A percentile compares a stretch with the other conserved stretches of the same genome.
Evolutionary conservation across 148 eudicot species (phyloP).

Genomic region (Pouteria glomerata): DNA sequence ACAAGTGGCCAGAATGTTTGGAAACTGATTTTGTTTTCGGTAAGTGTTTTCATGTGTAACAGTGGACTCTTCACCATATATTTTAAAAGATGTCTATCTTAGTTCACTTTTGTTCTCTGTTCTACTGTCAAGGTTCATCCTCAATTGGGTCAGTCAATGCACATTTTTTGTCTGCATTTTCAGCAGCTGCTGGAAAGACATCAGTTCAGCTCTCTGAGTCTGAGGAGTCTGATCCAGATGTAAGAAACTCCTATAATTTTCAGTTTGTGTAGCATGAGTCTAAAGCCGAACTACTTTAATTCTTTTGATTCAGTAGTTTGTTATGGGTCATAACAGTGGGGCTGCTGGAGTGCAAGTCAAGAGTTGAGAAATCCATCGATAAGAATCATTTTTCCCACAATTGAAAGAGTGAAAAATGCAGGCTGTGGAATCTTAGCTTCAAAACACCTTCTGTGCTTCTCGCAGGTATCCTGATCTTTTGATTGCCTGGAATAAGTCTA

Average conservation of each 20-base stretch:
- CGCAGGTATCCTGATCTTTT: conserved; percentile 50
- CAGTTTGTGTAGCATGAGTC: neutral
- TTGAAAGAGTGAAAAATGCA: conserved; percentile 76
- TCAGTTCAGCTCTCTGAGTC: conserved; percentile 54
- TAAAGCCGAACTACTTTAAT: neutral
- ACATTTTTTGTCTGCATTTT: conserved; percentile 78
- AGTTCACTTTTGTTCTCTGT: neutral
- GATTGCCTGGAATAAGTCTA: neutral
- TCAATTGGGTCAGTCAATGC: conserved; percentile 78
- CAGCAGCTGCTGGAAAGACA: conserved; percentile 82
- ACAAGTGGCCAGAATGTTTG: conserved; percentile 81
- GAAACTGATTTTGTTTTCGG: conserved; percentile 86
- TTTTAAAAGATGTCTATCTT: neutral
- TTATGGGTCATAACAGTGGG: conserved; percentile 64
- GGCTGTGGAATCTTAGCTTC: conserved; percentile 64
- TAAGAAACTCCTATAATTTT: conserved; percentile 20
- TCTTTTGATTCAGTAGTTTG: neutral
- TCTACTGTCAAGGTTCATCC: conserved; percentile 62
- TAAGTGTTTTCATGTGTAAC: conserved; percentile 21
- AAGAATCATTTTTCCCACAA: conserved; percentile 71
- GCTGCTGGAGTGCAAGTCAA: conserved; percentile 80
- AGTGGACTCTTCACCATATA: neutral
- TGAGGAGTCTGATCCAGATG: conserved; percentile 93
- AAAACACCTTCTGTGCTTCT: conserved; percentile 59
- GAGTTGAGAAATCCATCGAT: conserved; percentile 68